These are phyloP conservation scores for Aspergillus homomorphus DNA, from an alignment of 495 filamentous ascomycete genomes.

Conservation along the genomic window DNA sequence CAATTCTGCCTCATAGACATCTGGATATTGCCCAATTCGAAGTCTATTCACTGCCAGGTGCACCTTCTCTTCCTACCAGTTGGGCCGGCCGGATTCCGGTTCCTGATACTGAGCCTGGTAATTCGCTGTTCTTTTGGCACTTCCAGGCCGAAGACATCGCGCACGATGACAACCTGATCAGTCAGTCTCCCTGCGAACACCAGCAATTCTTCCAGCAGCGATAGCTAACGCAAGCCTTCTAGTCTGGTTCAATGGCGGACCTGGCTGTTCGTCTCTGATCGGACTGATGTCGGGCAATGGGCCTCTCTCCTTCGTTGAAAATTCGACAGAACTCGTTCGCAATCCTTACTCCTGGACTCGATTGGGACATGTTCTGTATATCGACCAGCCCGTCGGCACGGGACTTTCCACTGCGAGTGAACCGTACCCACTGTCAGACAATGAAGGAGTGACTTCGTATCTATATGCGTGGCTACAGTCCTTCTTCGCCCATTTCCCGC, in stretches of 20 bases:
- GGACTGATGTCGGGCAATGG: constrained; percentile 75
- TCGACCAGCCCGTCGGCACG: constrained; percentile 76
- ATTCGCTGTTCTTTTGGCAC: constrained; percentile 44
- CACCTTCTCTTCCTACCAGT: constrained; percentile 30
- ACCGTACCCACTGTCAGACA: constrained; percentile 35
- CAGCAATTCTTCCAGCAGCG: constrained; percentile 20
- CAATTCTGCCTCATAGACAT: constrained; percentile 12
- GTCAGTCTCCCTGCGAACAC: constrained; percentile 16
- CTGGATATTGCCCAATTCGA: constrained; percentile 27
- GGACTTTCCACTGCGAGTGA: constrained; percentile 64
- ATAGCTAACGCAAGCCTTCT: constrained; percentile 20
- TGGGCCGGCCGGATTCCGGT: constrained; percentile 43
- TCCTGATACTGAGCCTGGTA: constrained; percentile 28
- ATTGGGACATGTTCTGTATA: constrained; percentile 71
- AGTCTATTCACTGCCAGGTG: constrained; percentile 30
- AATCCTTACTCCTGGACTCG: constrained; percentile 71
- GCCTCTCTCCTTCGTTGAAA: constrained; percentile 65
- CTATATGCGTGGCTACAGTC: constrained; percentile 65
- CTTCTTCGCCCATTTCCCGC: constrained; percentile 65
- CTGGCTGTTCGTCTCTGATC: constrained; percentile 65
- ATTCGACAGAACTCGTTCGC: constrained; percentile 55
- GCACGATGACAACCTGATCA: constrained; percentile 38
- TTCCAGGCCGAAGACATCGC: constrained; percentile 31
- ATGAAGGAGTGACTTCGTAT: constrained; percentile 52
- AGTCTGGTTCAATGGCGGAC: constrained; percentile 73